phyloP scores from a whole-genome alignment of 768 basidiomycete species.

The Hygrocybe punicea region DNA sequence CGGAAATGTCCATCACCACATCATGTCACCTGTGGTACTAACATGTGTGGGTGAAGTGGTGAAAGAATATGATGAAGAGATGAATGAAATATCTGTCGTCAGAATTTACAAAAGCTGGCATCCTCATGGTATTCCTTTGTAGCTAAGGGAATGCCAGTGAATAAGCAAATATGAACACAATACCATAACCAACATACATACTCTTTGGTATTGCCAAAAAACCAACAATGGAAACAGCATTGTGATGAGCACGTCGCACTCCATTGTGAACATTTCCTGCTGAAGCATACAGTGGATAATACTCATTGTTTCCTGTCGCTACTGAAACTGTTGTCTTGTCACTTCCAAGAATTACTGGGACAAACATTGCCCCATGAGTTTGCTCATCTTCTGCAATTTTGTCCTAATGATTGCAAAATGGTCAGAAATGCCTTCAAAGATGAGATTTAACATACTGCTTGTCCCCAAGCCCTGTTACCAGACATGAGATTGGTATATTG shows the following conservation, averaged over 20 bases:
- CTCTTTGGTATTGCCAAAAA: slow-evolving; percentile 33
- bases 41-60: slow-evolving; percentile 25
- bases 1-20: slow-evolving; percentile 33
- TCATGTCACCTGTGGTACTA: slow-evolving; percentile 16
- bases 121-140: slow-evolving; percentile 9
- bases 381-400: slow-evolving; percentile 6
- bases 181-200: slow-evolving; percentile 15
- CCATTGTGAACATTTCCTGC: slow-evolving; percentile 33
- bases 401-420: slow-evolving; percentile 5
- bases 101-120: slow-evolving; percentile 26
- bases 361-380: slow-evolving; percentile 29
- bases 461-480: slow-evolving; percentile 40
- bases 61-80: slow-evolving; percentile 24
- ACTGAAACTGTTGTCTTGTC: slow-evolving; percentile 41
- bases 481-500: slow-evolving; percentile 40
- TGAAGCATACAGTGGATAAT: slow-evolving; percentile 34
- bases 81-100: slow-evolving; percentile 29
- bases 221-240: slow-evolving; percentile 25
- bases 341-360: slow-evolving; percentile 36
- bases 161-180: background rate
- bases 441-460: slow-evolving; percentile 35
- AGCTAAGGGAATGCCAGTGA: no score
- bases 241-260: slow-evolving; percentile 30
- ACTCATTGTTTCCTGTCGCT: slow-evolving; percentile 37
- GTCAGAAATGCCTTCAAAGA: background rate